Conservation (phyloP, 2,329 filamentous ascomycete species). For the Aspergillus carbonarius region DNA sequence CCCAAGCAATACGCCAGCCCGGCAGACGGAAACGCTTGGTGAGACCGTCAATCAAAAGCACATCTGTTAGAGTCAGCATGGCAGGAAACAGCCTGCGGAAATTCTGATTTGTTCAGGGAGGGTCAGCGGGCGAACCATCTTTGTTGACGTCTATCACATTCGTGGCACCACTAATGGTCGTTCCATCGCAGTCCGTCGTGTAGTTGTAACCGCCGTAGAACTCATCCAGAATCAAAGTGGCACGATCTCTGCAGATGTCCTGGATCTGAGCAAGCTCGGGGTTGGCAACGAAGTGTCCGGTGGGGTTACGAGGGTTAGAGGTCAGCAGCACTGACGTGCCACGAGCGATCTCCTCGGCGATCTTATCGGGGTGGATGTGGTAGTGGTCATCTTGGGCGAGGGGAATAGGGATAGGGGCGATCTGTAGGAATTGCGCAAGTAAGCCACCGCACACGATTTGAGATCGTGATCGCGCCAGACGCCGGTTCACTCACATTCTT, state of each 20-base stretch:
- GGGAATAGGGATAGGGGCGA: slow-evolving; percentile 82
- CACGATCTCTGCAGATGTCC: slow-evolving; percentile 84
- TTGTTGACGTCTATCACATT: slow-evolving; percentile 88
- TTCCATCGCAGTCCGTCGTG: slow-evolving; percentile 85
- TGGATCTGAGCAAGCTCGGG: slow-evolving; percentile 87
- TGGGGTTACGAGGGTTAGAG: slow-evolving; percentile 93
- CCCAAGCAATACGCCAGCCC: slow-evolving; percentile 96
- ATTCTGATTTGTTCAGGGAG: background rate
- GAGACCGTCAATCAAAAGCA: slow-evolving; percentile 90
- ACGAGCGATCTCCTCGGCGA: slow-evolving; percentile 84
- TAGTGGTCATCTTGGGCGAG: slow-evolving; percentile 83
- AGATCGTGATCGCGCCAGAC: background rate
- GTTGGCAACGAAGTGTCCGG: slow-evolving; percentile 80
- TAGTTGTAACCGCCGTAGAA: slow-evolving; percentile 98
- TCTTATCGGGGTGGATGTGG: slow-evolving; percentile 90
- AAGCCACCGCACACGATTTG: background rate
- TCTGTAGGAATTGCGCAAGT: slow-evolving; percentile 49
- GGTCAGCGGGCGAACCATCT: slow-evolving; percentile 49
- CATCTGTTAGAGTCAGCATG: slow-evolving; percentile 52
- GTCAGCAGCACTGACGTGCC: slow-evolving; percentile 87
- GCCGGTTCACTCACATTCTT: slow-evolving; percentile 59
- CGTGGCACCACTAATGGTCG: slow-evolving; percentile 82
- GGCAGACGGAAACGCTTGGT: slow-evolving; percentile 96
- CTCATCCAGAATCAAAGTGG: slow-evolving; percentile 91
- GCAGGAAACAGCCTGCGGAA: background rate